Base-by-base conservation (phyloP, 352 stramenopile species). In the Aphanomyces stellatus region DNA sequence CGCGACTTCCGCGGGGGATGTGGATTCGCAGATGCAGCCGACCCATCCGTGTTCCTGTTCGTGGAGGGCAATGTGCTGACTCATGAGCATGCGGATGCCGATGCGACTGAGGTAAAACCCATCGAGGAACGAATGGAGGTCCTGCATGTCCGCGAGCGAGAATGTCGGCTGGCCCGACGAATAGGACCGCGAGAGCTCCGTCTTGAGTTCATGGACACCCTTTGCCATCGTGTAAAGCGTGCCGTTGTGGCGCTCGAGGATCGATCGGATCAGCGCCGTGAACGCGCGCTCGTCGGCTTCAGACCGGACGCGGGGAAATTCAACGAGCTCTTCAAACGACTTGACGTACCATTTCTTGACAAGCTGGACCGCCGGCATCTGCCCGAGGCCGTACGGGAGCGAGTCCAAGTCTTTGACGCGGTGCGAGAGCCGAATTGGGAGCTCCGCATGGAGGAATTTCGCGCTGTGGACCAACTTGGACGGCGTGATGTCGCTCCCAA, bases 141-240 rank as follows among this genome's bases (percentile, higher is more conserved):
- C 88, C 40, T 89, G 84, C 69, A 98, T 82, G 46, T 98, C 87
- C 3, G 87, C 82, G 62, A 95, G 92, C 69, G 91, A 82, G 48
- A 90, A 77, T 65, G 87, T 80, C 17, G 69, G 74, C 43, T 75
- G 42, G 3, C 40, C 40, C 25, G 63, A 72, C 2, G 24, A 34
- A 11, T 70, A 66, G 13, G 62, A 55, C 7, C 77, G 71, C 11
- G 69, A 43, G 61, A 83, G 85, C 61, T 96, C 74, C 74, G 92
- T 80, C 61, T 98, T 96, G 69, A 99, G 90, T 83, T 99, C 94
- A 71, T 98, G 97, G 7, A 99, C 95, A 37, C 96, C 97, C 62
- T 96, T 95, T n/a, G 98, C 97, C 95, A 99, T 99, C 25, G 98
- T 99, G 37, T 99, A 97, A 13, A 99, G 83, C 28, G 98, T 99